Evolutionary conservation across 2,329 filamentous ascomycete species (phyloP), one percentile per base, ranked within the genome.

Genomic region (Blastomyces percursus): DNA sequence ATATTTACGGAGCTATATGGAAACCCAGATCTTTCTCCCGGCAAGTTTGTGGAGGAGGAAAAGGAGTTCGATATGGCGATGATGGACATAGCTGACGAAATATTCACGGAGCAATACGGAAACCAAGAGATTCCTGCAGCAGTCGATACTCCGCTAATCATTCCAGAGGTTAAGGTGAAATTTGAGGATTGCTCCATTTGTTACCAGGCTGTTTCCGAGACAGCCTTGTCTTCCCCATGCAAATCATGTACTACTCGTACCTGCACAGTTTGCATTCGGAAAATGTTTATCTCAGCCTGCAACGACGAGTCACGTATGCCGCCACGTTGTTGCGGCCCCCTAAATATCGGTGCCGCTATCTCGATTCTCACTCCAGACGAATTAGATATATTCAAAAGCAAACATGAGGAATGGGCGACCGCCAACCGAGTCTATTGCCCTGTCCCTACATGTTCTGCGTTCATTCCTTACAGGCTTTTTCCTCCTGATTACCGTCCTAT

Each of bases 371-470:
- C 72, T 0, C 16, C 67, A 5, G 70, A 72, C 5, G 75, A 80
- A 60, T 67, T 72, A 1, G 66, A 68, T 14, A 65, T 67, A 2
- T 83, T 76, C 67, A 73, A 75, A 56, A 65, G 67, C 11, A 80
- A 77, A 63, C 77, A 78, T 60, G 79, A 82, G 55, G 79, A 82
- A 67, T 79, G 77, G 74, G 70, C 70, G 44, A 79, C 79, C 2
- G 65, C 70, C 3, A 71, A 78, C 32, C 78, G 78, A 8, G 67
- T 78, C 7, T 83, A 82, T 66, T 83, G 81, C 63, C 80, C 81
- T 3, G 66, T 77, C 9, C 73, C 75, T 11, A 74, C 69, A 9
- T 82, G 81, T 67, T 82, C 80, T 0, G 69, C 74, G 1, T 82
- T 82, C 66, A 78, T 83, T 32, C 69, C 76, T 30, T 68, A 70